Evolutionary conservation across 192 early-diverging fungal genomes (phyloP), one percentile per base, ranked within the genome.

Genomic region (Ramicandelaber brevisporus): DNA sequence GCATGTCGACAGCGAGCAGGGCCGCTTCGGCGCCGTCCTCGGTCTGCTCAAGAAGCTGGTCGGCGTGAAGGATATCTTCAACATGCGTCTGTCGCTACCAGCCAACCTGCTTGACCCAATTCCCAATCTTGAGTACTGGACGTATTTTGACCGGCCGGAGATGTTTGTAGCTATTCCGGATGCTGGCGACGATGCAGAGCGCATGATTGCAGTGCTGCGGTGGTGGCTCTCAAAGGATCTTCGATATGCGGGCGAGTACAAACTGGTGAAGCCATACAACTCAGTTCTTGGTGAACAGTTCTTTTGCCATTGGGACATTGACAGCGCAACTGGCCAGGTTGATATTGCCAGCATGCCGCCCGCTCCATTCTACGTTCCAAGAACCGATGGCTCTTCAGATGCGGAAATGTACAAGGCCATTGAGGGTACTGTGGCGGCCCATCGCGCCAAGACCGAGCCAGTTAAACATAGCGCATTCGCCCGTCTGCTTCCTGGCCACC

Each of bases 41-140:
- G 48, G 57, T 20, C 44, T 74, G 26, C 55, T 74, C 11, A 54
- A 61, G 53, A 69, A 69, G 28, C 38, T 70, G 1, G 44, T 67
- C n/a, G 68, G 71, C 3, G 70, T 72, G 19, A 65, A 69, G 33
- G 71, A 75, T 36, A 48, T 75, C 5, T 44, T 55, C 17, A 43
- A 45, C 25, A 28, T 69, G 20, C 67, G 72, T 6, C 36, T 79
- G 25, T 72, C 70, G 26, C 47, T 79, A 29, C 76, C 76, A 15
- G 61, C 72, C 18, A 56, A 68, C 23, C 46, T 75, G 17, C 45
- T 74, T 27, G 70, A 73, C 28, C 76, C 76, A 10, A 52, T 65
- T 20, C 68, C 68, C 13, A 72, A 73, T 28, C 57, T 79, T 20
- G 76, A 79, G 43, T 67, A 71, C 50, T 70, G 66, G 66, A 68